Percentiles rank a stretch among this genome's conserved stretches.
Conservation (phyloP, 371 early-diverging fungal genomes). For the Phascolomyces articulosus region DNA sequence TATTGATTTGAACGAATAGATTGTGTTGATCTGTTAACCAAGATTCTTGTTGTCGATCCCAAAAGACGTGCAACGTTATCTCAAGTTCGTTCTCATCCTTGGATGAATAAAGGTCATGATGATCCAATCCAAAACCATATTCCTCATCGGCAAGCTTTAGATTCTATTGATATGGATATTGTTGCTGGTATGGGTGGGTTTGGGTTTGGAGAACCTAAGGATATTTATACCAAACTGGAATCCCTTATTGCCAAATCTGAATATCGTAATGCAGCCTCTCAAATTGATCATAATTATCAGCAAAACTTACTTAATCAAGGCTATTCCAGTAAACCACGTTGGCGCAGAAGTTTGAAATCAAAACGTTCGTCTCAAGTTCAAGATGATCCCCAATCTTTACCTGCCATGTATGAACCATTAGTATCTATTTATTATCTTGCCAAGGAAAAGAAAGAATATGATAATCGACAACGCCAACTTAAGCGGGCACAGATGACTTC, state of each 20-base stretch:
- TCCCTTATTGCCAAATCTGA: slow-evolving; percentile 29
- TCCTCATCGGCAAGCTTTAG: slow-evolving; percentile 38
- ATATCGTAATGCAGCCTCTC: slow-evolving; percentile 37
- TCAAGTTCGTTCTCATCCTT: slow-evolving; percentile 64
- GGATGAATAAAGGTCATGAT: slow-evolving; percentile 74
- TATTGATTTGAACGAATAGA: slow-evolving; percentile 36
- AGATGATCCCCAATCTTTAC: slow-evolving; percentile 45
- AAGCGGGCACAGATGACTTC: slow-evolving; percentile 20
- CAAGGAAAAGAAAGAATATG: slow-evolving; percentile 63
- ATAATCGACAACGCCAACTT: slow-evolving; percentile 28
- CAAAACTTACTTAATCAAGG: slow-evolving; percentile 11
- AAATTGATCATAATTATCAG: slow-evolving; percentile 31
- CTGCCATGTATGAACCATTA: slow-evolving; percentile 66
- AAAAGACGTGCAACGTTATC: slow-evolving; percentile 60
- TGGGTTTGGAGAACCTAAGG: slow-evolving; percentile 38
- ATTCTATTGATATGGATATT: slow-evolving; percentile 35
- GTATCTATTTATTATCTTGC: slow-evolving; percentile 89
- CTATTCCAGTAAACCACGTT: slow-evolving; percentile 18
- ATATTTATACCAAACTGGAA: slow-evolving; percentile 32
- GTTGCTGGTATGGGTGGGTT: slow-evolving; percentile 54
- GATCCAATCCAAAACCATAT: slow-evolving; percentile 39
- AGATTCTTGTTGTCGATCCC: slow-evolving; percentile 69
- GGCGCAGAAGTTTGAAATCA: slow-evolving; percentile 21
- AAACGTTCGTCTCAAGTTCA: slow-evolving; percentile 10
- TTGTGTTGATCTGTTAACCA: slow-evolving; percentile 66